Evolutionary conservation across 768 basidiomycete species (phyloP).

Genomic region (Boletus coccyginus): DNA sequence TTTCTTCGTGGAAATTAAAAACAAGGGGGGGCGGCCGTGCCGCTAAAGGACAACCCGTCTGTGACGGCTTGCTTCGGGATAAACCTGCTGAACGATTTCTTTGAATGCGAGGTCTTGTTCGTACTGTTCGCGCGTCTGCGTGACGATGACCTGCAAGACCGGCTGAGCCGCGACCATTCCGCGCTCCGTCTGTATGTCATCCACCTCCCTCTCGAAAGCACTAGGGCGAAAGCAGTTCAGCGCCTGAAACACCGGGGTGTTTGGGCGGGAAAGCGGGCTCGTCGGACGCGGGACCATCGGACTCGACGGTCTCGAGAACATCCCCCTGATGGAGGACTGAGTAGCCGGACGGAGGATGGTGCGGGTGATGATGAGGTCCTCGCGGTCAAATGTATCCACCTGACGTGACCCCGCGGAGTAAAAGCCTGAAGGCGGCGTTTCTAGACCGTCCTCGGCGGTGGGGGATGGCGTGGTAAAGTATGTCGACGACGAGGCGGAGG

Average conservation of each 20-base stretch:
- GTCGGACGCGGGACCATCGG: slow-evolving; percentile 29
- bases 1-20: slow-evolving; percentile 1
- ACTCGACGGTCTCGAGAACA: slow-evolving; percentile 32
- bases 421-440: slow-evolving; percentile 2
- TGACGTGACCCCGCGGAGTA: slow-evolving; percentile 14
- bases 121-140: slow-evolving; percentile 32
- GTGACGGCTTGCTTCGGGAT: slow-evolving; percentile 25
- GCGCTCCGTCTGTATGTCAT: slow-evolving; percentile 25
- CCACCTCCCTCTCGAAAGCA: slow-evolving; percentile 33
- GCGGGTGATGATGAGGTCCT: slow-evolving; percentile 34
- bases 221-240: slow-evolving; percentile 35
- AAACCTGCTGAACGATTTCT: slow-evolving; percentile 26
- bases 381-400: slow-evolving; percentile 28
- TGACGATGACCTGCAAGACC: slow-evolving; percentile 33
- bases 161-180: slow-evolving; percentile 12
- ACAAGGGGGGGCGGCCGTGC: neutral
- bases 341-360: slow-evolving; percentile 37
- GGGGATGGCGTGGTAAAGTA: slow-evolving; percentile 22
- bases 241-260: slow-evolving; percentile 23
- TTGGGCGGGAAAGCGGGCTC: slow-evolving; percentile 22
- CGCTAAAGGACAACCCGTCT: slow-evolving; percentile 9
- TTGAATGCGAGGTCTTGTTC: slow-evolving; percentile 34
- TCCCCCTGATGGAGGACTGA: slow-evolving; percentile 19
- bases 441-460: slow-evolving; percentile 7
- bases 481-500: slow-evolving; percentile 16